These are phyloP conservation scores for Tylopilus felleus DNA, from an alignment of 768 basidiomycete species.

Conservation along the genomic window DNA sequence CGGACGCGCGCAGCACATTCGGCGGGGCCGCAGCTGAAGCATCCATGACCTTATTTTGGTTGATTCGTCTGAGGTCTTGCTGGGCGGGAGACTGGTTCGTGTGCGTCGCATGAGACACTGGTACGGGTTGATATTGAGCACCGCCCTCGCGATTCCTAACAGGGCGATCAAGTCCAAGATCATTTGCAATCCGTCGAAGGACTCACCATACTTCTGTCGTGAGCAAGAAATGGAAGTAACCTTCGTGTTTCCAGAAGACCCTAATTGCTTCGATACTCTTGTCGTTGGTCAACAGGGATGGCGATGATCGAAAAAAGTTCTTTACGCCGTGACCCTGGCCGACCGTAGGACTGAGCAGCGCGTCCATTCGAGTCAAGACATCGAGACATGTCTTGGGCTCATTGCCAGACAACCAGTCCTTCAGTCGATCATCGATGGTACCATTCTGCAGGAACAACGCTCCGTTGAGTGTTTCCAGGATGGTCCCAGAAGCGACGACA, in stretches of 20 bases:
- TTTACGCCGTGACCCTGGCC: not conserved
- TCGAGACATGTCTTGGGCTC: slow-evolving; percentile 6
- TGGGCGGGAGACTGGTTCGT: too few relatives aligned
- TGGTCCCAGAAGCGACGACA: not conserved
- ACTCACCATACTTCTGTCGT: slow-evolving; percentile 12
- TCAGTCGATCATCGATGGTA: slow-evolving; percentile 5
- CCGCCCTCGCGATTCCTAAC: not conserved
- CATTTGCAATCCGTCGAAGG: too few relatives aligned
- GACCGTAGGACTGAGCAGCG: not conserved
- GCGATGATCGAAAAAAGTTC: not conserved
- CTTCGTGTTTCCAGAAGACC: not conserved
- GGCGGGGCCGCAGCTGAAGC: too few relatives aligned
- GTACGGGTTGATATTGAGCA: not conserved
- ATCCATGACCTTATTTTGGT: too few relatives aligned
- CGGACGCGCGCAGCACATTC: too few relatives aligned
- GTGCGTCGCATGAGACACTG: too few relatives aligned
- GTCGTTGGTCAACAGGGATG: not conserved
- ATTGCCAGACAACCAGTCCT: slow-evolving; percentile 4
- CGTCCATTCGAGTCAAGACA: slow-evolving; percentile 10
- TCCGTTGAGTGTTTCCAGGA: slow-evolving; percentile 5
- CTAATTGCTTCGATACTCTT: slow-evolving; percentile 1
- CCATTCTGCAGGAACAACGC: not conserved
- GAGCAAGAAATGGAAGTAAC: slow-evolving; percentile 15
- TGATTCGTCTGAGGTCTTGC: not conserved
- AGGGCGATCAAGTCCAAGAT: not conserved